These are phyloP conservation scores for Komagataella pseudopastoris DNA, from an alignment of 805 yeast species.

Conservation along the genomic window DNA sequence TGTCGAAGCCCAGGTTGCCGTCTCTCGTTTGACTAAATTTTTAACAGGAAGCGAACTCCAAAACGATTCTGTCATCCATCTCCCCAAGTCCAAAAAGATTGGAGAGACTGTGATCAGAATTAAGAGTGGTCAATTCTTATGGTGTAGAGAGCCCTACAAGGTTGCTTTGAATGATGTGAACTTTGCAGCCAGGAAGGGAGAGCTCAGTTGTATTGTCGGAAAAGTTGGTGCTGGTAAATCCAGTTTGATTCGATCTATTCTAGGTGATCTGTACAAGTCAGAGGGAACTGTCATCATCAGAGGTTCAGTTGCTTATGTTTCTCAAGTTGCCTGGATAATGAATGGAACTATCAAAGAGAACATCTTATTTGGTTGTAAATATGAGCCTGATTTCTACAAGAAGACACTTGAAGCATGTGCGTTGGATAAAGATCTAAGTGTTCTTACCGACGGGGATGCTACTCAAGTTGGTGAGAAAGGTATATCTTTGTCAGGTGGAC, in stretches of 20 bases:
- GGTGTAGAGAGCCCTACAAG: slow-evolving; percentile 66
- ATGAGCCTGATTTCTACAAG: slow-evolving; percentile 67
- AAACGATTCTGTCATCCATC: slow-evolving; percentile 48
- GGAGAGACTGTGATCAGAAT: slow-evolving; percentile 47
- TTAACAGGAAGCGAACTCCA: slow-evolving; percentile 72
- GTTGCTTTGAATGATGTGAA: slow-evolving; percentile 53
- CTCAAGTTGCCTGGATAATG: slow-evolving; percentile 93
- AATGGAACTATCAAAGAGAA: slow-evolving; percentile 84
- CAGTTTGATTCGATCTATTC: slow-evolving; percentile 61
- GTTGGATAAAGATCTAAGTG: slow-evolving; percentile 56
- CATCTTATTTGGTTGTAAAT: slow-evolving; percentile 73
- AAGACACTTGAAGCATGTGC: slow-evolving; percentile 82
- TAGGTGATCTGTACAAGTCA: slow-evolving; percentile 72
- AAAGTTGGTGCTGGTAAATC: slow-evolving; percentile 87
- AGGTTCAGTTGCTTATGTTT: slow-evolving; percentile 79
- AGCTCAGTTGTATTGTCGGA: slow-evolving; percentile 77
- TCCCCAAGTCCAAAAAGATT: slow-evolving; percentile 27
- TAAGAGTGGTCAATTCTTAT: slow-evolving; percentile 55
- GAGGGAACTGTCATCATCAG: slow-evolving; percentile 59
- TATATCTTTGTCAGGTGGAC: slow-evolving; percentile 89
- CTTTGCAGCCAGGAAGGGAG: slow-evolving; percentile 57
- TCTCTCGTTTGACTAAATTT: slow-evolving; percentile 61
- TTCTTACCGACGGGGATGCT: slow-evolving; percentile 71
- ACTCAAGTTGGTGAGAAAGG: slow-evolving; percentile 96
- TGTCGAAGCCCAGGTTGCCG: slow-evolving; percentile 82